These are phyloP conservation scores for Pezicula rhizophila DNA, from an alignment of 2,329 filamentous ascomycete genomes.

Conservation along the genomic window DNA sequence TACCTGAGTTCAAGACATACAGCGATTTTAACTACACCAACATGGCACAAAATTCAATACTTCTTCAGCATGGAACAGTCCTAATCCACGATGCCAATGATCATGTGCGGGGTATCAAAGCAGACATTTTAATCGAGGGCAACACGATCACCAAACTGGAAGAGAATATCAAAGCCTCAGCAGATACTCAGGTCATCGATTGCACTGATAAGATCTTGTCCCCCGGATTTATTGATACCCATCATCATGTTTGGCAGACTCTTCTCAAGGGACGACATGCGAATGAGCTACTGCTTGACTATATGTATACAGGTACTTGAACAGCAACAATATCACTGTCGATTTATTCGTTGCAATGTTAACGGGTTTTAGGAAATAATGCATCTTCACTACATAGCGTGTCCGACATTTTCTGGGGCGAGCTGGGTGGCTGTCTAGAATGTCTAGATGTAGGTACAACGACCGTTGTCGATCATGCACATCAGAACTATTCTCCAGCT, in stretches of 20 bases:
- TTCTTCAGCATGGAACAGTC: constrained; percentile 31
- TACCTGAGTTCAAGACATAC: too few relatives aligned
- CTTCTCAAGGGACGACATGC: constrained; percentile 32
- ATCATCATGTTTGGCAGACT: constrained; percentile 27
- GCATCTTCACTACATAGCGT: constrained; percentile 29
- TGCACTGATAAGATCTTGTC: constrained; percentile 29
- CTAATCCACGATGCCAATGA: constrained; percentile 29
- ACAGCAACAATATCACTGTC: constrained; percentile 5
- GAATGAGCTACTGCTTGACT: constrained; percentile 36
- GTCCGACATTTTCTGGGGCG: constrained; percentile 41
- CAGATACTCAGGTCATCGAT: constrained; percentile 27
- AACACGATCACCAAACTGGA: constrained; percentile 29
- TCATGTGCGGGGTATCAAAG: constrained; percentile 25
- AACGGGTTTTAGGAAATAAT: constrained; percentile 29
- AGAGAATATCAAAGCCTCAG: constrained; percentile 15
- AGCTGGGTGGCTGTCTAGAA: constrained; percentile 34
- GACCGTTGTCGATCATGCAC: constrained; percentile 33
- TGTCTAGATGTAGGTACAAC: constrained; percentile 37
- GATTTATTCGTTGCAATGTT: not conserved
- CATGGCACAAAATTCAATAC: constrained; percentile 12
- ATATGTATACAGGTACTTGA: constrained; percentile 31
- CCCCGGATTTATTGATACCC: constrained; percentile 32
- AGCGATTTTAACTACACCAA: not conserved
- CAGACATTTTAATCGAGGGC: constrained; percentile 24
- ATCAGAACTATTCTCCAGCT: constrained; percentile 27